Percentiles rank a stretch among this genome's conserved stretches.
Evolutionary conservation across 2,329 filamentous ascomycete species (phyloP).

Genomic region (Venturiaceae sp.): DNA sequence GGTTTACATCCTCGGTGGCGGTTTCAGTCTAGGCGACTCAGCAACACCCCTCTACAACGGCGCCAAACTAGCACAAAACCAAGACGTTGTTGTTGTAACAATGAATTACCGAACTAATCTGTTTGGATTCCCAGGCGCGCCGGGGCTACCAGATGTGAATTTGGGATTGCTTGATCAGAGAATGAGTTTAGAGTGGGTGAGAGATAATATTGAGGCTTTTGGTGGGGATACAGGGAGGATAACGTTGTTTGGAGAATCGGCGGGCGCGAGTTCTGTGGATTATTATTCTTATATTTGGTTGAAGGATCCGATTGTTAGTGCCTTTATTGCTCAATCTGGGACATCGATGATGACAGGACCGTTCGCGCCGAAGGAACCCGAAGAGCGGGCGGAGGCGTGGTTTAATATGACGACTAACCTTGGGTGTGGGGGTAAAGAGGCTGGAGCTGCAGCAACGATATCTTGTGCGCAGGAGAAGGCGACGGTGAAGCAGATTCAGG

Average conservation of each 20-base stretch:
- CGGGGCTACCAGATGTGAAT: constrained; percentile 19
- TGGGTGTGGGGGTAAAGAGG: background rate
- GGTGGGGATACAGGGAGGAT: constrained; percentile 20
- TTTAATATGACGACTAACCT: background rate
- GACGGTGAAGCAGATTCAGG: background rate
- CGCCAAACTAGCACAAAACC: background rate
- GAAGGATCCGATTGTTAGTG: constrained; percentile 13
- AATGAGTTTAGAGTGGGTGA: constrained; percentile 41
- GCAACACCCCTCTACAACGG: background rate
- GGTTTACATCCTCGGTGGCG: constrained; percentile 1
- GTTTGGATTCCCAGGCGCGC: constrained; percentile 28
- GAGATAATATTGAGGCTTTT: constrained; percentile 30
- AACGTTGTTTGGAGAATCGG: constrained; percentile 42
- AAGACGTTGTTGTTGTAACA: constrained; percentile 6
- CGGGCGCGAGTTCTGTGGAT: constrained; percentile 26
- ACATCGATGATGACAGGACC: constrained; percentile 8
- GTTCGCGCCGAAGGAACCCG: background rate
- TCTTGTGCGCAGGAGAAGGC: background rate
- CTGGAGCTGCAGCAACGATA: background rate
- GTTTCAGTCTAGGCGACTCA: background rate
- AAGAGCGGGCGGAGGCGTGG: background rate
- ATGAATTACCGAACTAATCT: constrained; percentile 30
- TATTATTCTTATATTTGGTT: constrained; percentile 21
- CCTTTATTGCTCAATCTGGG: constrained; percentile 22
- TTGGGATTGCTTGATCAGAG: constrained; percentile 29